Conservation (phyloP, 73 alveolate genomes). For the Tetrahymena elliotti region DNA sequence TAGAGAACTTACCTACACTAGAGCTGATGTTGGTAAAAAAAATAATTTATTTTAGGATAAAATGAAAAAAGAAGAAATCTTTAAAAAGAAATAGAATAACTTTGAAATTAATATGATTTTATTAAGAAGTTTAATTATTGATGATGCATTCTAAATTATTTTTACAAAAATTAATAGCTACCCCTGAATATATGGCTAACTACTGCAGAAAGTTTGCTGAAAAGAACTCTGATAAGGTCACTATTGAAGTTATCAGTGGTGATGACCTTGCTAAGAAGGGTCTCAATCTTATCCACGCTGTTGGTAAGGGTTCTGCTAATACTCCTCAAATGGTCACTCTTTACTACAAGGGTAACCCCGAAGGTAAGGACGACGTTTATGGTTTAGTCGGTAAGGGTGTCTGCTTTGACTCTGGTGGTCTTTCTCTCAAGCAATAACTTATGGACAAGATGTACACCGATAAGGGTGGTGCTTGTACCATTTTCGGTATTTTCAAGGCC, state of each 20-base stretch:
- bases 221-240: background rate
- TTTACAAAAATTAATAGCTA: background rate
- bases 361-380: slow-evolving; percentile 5
- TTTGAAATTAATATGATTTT: too few species aligned
- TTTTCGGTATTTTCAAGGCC: slow-evolving; percentile 63
- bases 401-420: slow-evolving; percentile 68
- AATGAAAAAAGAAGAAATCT: background rate
- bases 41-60: background rate
- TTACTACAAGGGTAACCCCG: slow-evolving; percentile 51
- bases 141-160: too few species aligned
- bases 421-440: slow-evolving; percentile 37
- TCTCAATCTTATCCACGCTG: slow-evolving; percentile 49
- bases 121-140: too few species aligned
- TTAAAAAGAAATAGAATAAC: too few species aligned
- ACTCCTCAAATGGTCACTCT: slow-evolving; percentile 54
- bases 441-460: slow-evolving; percentile 70
- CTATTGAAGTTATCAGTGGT: slow-evolving; percentile 43
- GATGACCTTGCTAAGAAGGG: slow-evolving; percentile 38
- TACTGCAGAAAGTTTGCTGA: slow-evolving; percentile 32
- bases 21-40: background rate
- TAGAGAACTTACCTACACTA: background rate
- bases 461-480: slow-evolving; percentile 73
- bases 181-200: slow-evolving; percentile 58
- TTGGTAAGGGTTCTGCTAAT: slow-evolving; percentile 54
- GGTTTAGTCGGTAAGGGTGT: slow-evolving; percentile 69